Evolutionary conservation across 257 asterid species (phyloP).

Genomic region (Cruciata laevipes): DNA sequence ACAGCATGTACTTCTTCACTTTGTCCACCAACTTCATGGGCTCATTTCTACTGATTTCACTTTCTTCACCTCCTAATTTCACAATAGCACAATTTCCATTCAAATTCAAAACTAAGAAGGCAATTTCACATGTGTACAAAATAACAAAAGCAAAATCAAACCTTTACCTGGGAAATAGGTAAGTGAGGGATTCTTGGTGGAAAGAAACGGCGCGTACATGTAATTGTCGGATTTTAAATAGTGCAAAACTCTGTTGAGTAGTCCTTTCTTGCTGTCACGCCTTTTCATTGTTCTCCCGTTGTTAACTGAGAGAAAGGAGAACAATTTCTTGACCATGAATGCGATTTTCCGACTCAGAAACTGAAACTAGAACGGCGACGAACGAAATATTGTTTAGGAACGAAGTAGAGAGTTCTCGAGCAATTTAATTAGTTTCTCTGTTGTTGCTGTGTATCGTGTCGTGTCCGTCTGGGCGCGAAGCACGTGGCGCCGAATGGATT

Average conservation of each 20-base stretch:
- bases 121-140: not conserved
- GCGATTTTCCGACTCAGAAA: not conserved
- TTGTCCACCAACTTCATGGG: slow-evolving; percentile 17
- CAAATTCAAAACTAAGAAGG: not conserved
- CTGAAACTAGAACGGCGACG: not conserved
- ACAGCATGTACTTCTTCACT: slow-evolving; percentile 28
- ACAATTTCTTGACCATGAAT: slow-evolving; percentile 34
- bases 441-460: not conserved
- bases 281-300: slow-evolving; percentile 22
- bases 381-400: not conserved
- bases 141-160: not conserved
- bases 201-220: slow-evolving; percentile 41
- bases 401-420: not conserved
- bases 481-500: not conserved
- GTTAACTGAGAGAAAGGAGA: slow-evolving; percentile 19
- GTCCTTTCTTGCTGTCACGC: slow-evolving; percentile 21
- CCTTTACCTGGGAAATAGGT: not conserved
- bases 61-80: slow-evolving; percentile 21
- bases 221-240: slow-evolving; percentile 43
- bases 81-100: not conserved
- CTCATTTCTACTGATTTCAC: slow-evolving; percentile 14
- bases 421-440: not conserved
- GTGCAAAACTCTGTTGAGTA: slow-evolving; percentile 23
- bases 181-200: slow-evolving; percentile 13
- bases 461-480: slow-evolving; percentile 4